Evolutionary conservation across 129 eudicot genomes (phyloP), one percentile per base, ranked within the genome.

Genomic region (Rutidosis leptorrhynchoides): DNA sequence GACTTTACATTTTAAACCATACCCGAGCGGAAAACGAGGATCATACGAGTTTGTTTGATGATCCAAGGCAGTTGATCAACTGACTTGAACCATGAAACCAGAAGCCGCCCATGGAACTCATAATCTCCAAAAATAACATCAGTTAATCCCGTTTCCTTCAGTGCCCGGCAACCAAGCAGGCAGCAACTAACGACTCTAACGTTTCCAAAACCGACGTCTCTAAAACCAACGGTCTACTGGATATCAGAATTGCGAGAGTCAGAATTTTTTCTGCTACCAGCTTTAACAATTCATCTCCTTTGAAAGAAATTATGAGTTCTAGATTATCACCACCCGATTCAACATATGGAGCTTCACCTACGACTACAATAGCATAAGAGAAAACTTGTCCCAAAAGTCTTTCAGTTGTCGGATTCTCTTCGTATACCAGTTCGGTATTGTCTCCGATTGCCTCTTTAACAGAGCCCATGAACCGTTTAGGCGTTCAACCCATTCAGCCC

Each of bases 151-250:
- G 7, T 58, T 46, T 51, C 96, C 97, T 87, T 91, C 96, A 3
- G 83, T 85, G 17, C 97, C 96, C 3, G 97, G 96, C 69, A 87
- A 75, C 93, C 93, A 87, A 11, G 90, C 96, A n/a, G n/a, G n/a
- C n/a, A 54, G 90, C 97, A 79, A 91, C 73, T 9, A 91, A 28
- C n/a, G 88, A 94, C 40, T 87, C 96, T 57, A 85, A 32, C 60
- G 85, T 70, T 37, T 87, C 85, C 20, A 91, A 40, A 58, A 81
- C 75, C 30, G 26, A 35, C 5, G 86, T 75, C 62, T 87, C 84
- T 63, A 91, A n/a, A 63, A 85, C 77, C 77, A 91, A 64, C 4
- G 97, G 94, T 71, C 96, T 81, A 4, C 97, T 96, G 3, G 96
- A 85, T 54, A 91, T 80, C 55, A 91, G 40, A 63, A 91, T 77